A percentile compares a stretch with the other conserved stretches of the same genome.
These are phyloP conservation scores for Russula lepida DNA, from an alignment of 768 basidiomycete species.

Conservation along the genomic window DNA sequence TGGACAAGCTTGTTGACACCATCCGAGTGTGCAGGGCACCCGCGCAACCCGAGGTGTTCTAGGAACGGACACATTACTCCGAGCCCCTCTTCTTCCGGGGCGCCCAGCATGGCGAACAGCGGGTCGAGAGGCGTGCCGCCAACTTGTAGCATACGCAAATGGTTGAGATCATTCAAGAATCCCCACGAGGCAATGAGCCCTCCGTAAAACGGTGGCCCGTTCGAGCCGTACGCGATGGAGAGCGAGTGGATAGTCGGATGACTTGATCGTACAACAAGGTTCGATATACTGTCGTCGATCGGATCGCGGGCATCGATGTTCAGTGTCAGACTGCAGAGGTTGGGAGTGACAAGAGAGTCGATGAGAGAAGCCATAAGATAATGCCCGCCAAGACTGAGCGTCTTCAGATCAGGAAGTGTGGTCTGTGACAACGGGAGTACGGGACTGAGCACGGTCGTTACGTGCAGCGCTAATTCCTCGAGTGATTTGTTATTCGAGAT, in stretches of 20 bases:
- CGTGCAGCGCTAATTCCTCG: slow-evolving; percentile 49
- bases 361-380: slow-evolving; percentile 52
- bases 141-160: slow-evolving; percentile 51
- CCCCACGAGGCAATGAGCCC: slow-evolving; percentile 58
- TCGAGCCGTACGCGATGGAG: slow-evolving; percentile 50
- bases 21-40: slow-evolving; percentile 57
- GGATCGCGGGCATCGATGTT: slow-evolving; percentile 72
- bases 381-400: slow-evolving; percentile 57
- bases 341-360: slow-evolving; percentile 52
- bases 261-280: slow-evolving; percentile 51
- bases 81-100: slow-evolving; percentile 50
- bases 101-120: slow-evolving; percentile 47
- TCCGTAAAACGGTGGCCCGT: slow-evolving; percentile 39
- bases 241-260: slow-evolving; percentile 50
- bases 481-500: slow-evolving; percentile 50
- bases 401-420: slow-evolving; percentile 45
- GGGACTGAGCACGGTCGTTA: slow-evolving; percentile 50
- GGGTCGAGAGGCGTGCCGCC: slow-evolving; percentile 62
- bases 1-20: slow-evolving; percentile 60
- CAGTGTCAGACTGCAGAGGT: slow-evolving; percentile 48
- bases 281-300: slow-evolving; percentile 60
- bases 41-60: slow-evolving; percentile 49
- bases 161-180: slow-evolving; percentile 51
- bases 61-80: slow-evolving; percentile 59
- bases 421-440: slow-evolving; percentile 53